Evolutionary conservation across 2,329 filamentous ascomycete genomes (phyloP), one percentile per base, ranked within the genome.

Genomic region (Hymenoscyphus albidus): DNA sequence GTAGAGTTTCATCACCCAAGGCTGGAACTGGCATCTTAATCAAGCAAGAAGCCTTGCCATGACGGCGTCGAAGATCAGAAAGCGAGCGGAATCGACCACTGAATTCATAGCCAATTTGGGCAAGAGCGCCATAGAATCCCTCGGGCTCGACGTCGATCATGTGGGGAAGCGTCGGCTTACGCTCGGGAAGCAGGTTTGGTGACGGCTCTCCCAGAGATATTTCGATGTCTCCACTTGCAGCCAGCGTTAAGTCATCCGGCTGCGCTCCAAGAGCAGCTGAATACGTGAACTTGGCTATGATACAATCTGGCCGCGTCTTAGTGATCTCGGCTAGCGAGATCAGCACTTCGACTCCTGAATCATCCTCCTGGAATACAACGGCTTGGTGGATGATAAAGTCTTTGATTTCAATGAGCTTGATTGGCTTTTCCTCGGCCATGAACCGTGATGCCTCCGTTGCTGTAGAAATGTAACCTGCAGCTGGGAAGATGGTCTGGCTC

Each of bases 391-490:
- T 61, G 5, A 18, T n/a, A 9, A 67, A 16, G 40, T 65, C 60
- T 40, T 44, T 14, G 16, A 67, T 16, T 58, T 67, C 64, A 38
- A 83, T 70, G 1, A 64, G 78, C 76, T 2, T 79, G 16, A 56
- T 13, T 5, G 6, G 1, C 1, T 39, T 12, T 4, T 18, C 16
- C 16, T 66, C 56, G 32, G 55, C 61, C 27, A 71, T 66, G 22
- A 67, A 67, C 14, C 60, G 59, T 14, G 31, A 4, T 9, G 61
- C 79, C 48, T 82, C 80, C 2, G 80, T 65, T 0, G 79, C 79
- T 77, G 82, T 80, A 59, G 78, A 64, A 58, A 78, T 78, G 66
- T 82, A 82, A 0, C 77, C 80, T 0, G 80, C 80, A 2, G 79
- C 80, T 1, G 81, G 81, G 2, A 82, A 70, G 18, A 82, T 70